These are phyloP conservation scores for Neurospora tetraspora DNA, from an alignment of 495 filamentous ascomycete genomes.

Conservation along the genomic window DNA sequence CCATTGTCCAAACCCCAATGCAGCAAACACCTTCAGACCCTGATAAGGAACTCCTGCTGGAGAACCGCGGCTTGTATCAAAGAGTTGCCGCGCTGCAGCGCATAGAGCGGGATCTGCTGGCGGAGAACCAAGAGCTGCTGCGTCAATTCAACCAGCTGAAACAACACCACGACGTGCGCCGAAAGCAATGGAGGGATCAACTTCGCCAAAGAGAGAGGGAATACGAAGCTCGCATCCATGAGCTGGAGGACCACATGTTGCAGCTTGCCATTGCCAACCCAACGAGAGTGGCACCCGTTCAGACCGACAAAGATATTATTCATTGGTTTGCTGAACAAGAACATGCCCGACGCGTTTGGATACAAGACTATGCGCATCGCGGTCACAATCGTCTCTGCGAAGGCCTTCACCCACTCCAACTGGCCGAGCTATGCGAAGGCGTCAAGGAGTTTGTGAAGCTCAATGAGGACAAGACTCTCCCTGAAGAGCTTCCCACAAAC, in stretches of 20 bases:
- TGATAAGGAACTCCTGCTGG: not conserved
- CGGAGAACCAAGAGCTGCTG: constrained; percentile 8
- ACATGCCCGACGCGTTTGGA: constrained; percentile 5
- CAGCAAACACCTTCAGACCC: not conserved
- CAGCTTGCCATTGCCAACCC: not conserved
- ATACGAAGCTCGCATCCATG: constrained; percentile 7
- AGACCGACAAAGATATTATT: not conserved
- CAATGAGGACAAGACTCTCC: constrained; percentile 6
- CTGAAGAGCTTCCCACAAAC: constrained; percentile 1
- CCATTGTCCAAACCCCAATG: not conserved
- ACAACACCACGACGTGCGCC: constrained; percentile 4
- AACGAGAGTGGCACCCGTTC: not conserved
- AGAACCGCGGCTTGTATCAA: constrained; percentile 16
- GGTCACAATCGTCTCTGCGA: constrained; percentile 4
- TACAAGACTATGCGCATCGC: constrained; percentile 2
- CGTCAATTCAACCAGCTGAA: not conserved
- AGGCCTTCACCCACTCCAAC: constrained; percentile 11
- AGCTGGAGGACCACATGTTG: constrained; percentile 1
- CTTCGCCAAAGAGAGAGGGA: constrained; percentile 1
- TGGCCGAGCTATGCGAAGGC: constrained; percentile 10
- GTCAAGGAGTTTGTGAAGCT: constrained; percentile 12
- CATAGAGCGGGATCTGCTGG: constrained; percentile 9
- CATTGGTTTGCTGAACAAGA: constrained; percentile 5
- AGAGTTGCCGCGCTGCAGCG: constrained; percentile 15
- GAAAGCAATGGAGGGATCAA: constrained; percentile 9